Conservation (phyloP, 352 stramenopile species). For the Phytophthora constricta region DNA sequence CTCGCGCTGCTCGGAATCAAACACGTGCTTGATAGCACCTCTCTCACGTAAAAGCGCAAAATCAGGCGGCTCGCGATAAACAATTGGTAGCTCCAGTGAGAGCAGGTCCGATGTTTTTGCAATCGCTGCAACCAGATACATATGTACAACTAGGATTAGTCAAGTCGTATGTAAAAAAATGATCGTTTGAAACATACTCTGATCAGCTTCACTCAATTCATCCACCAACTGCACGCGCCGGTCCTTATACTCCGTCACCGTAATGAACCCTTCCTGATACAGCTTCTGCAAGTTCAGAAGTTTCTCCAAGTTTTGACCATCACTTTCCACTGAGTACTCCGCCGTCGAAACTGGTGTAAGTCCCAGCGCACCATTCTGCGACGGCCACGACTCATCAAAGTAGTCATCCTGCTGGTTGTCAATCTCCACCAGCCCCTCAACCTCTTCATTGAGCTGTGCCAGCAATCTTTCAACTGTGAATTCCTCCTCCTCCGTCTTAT, state of each 20-base stretch:
- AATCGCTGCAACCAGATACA: slow-evolving; percentile 44
- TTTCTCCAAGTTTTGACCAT: slow-evolving; percentile 63
- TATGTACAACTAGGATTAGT: neutral
- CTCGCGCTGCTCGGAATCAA: slow-evolving; percentile 74
- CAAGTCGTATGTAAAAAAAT: neutral
- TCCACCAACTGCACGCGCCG: slow-evolving; percentile 70
- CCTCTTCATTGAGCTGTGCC: slow-evolving; percentile 23
- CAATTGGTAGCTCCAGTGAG: slow-evolving; percentile 52
- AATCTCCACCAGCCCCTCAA: slow-evolving; percentile 19
- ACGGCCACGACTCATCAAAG: slow-evolving; percentile 27
- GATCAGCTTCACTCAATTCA: slow-evolving; percentile 57
- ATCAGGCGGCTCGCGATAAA: slow-evolving; percentile 70
- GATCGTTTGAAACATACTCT: slow-evolving; percentile 49
- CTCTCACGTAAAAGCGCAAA: slow-evolving; percentile 65
- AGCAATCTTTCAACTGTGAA: slow-evolving; percentile 16
- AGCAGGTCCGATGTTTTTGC: slow-evolving; percentile 69
- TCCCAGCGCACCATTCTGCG: slow-evolving; percentile 8
- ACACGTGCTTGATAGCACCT: slow-evolving; percentile 82
- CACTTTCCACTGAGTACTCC: slow-evolving; percentile 34
- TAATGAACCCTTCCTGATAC: slow-evolving; percentile 84
- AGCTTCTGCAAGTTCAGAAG: slow-evolving; percentile 74
- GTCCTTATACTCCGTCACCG: slow-evolving; percentile 81
- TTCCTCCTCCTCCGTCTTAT: slow-evolving; percentile 33
- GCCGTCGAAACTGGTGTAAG: slow-evolving; percentile 7
- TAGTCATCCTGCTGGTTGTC: slow-evolving; percentile 23